phyloP scores from a whole-genome alignment of 2,329 filamentous ascomycete species.

The Fusarium tjaetaba region DNA sequence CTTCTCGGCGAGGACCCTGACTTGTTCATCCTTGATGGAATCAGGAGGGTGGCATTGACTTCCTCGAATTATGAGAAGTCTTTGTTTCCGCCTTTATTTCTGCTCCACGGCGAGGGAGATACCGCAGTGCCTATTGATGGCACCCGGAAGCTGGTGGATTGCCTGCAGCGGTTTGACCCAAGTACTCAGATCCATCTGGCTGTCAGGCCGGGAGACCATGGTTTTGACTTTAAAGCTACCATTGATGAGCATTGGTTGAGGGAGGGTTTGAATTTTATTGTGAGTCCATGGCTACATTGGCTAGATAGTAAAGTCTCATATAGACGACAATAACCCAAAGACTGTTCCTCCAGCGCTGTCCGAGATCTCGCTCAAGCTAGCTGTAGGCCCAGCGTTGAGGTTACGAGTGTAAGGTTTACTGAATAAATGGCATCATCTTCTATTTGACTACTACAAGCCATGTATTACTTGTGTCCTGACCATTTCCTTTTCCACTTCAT shows the following conservation, averaged over 20 bases:
- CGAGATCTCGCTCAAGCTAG: rapidly evolving
- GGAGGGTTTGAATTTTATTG: not conserved
- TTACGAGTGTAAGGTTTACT: rapidly evolving
- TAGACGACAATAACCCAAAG: rapidly evolving
- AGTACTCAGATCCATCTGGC: not conserved
- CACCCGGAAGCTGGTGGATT: not conserved
- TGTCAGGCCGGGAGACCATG: not conserved
- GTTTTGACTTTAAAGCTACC: not conserved
- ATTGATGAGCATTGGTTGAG: not conserved
- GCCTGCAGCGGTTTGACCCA: not conserved
- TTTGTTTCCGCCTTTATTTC: not conserved
- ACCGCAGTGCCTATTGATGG: not conserved
- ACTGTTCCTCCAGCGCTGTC: rapidly evolving
- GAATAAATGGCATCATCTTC: not conserved
- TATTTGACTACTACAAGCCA: not conserved
- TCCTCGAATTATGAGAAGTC: rapidly evolving
- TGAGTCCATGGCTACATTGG: not conserved
- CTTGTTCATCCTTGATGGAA: not conserved
- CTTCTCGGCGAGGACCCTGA: not conserved
- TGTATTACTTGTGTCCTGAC: not conserved
- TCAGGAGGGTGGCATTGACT: rapidly evolving
- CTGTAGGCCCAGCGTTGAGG: not conserved
- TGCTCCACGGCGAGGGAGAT: not conserved
- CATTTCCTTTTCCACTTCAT: not conserved
- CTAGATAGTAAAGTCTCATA: not conserved